A percentile compares a stretch with the other conserved stretches of the same genome.
Evolutionary conservation across 2,329 filamentous ascomycete genomes (phyloP).

Genomic region (Cordyceps militaris): DNA sequence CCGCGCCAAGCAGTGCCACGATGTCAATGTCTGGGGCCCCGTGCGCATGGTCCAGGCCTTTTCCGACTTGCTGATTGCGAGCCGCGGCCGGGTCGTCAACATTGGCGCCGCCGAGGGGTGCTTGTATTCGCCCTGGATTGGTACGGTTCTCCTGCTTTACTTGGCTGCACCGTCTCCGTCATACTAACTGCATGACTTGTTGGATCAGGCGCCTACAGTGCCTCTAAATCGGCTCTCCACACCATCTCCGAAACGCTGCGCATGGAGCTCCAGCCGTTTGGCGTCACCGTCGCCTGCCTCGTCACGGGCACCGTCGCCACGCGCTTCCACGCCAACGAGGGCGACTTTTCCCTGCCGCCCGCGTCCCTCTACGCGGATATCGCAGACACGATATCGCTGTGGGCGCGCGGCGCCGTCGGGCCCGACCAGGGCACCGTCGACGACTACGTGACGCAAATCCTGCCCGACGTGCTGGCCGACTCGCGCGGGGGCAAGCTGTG

Average conservation of each 20-base stretch:
- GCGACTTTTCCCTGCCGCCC: not conserved
- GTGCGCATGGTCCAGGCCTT: conserved; percentile 31
- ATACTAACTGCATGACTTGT: not conserved
- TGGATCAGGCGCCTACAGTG: not conserved
- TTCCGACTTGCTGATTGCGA: conserved; percentile 19
- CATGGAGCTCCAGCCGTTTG: conserved; percentile 10
- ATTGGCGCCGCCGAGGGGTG: not conserved
- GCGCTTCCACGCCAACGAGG: conserved; percentile 1
- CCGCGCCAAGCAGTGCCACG: conserved; percentile 30
- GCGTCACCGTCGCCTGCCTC: conserved; percentile 12
- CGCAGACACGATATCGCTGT: not conserved
- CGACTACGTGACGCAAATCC: conserved; percentile 4
- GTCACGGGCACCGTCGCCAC: conserved; percentile 6
- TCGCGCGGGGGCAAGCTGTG: conserved; percentile 3
- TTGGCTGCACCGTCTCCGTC: not conserved
- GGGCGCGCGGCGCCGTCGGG: conserved; percentile 1
- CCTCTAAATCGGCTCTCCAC: conserved; percentile 10
- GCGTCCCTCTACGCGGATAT: not conserved
- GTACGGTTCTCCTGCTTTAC: not conserved
- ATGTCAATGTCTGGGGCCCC: conserved; percentile 36
- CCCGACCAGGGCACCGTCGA: conserved; percentile 6
- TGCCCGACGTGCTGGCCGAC: conserved; percentile 1
- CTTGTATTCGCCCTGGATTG: conserved; percentile 8
- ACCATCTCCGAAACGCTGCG: conserved; percentile 9
- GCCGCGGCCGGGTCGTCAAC: conserved; percentile 22